A percentile compares a stretch with the other conserved stretches of the same genome.
Conservation (phyloP, 2,329 filamentous ascomycete genomes). For the Penicillium sp. region DNA sequence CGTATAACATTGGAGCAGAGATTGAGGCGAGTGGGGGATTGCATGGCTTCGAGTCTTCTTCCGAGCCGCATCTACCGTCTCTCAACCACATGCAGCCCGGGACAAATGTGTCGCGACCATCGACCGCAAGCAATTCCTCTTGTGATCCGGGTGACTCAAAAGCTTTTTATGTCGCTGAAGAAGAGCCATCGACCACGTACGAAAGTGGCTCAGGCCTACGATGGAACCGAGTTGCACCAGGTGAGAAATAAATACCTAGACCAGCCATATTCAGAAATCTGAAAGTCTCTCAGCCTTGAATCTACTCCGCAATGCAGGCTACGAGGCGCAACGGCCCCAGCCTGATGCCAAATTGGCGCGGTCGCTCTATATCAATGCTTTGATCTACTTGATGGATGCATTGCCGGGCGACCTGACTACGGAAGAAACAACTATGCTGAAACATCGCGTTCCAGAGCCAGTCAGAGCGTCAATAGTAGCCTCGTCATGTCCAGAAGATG, state of each 20-base stretch:
- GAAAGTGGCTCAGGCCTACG: conserved; percentile 30
- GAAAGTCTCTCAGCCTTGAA: conserved; percentile 27
- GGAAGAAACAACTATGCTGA: conserved; percentile 29
- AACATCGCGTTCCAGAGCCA: conserved; percentile 23
- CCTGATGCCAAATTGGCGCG: conserved; percentile 31
- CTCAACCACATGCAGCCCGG: conserved; percentile 1
- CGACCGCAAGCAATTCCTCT: conserved; percentile 21
- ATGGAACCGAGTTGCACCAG: conserved; percentile 34
- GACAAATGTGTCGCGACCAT: conserved; percentile 11
- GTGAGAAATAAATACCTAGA: conserved; percentile 16
- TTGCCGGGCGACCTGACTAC: conserved; percentile 28
- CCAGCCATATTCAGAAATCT: background rate
- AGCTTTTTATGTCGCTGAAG: conserved; percentile 8
- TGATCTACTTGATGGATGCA: conserved; percentile 37
- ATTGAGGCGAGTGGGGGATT: conserved; percentile 6
- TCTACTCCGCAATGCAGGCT: conserved; percentile 33
- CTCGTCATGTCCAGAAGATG: conserved; percentile 1
- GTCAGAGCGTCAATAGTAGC: conserved; percentile 15
- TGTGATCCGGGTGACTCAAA: conserved; percentile 11
- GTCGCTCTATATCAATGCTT: conserved; percentile 33
- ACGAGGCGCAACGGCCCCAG: conserved; percentile 31
- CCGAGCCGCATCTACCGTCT: conserved; percentile 16
- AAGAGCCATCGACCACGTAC: conserved; percentile 17
- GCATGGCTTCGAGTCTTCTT: conserved; percentile 9
- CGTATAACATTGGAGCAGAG: conserved; percentile 12